Conservation (phyloP, 1,284 basidiomycete genomes). For the Ustanciosporium gigantosporum region DNA sequence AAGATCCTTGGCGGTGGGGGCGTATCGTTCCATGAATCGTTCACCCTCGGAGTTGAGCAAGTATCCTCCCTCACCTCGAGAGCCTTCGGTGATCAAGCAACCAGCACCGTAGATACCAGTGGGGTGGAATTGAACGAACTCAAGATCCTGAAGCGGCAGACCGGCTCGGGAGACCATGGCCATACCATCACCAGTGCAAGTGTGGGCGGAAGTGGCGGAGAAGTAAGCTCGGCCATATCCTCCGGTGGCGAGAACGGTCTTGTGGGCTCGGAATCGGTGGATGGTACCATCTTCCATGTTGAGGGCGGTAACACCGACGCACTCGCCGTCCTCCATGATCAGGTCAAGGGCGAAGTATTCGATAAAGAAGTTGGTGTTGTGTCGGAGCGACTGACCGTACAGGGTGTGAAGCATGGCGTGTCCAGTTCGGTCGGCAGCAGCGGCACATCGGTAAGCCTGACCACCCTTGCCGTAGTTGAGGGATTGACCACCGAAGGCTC, state of each 20-base stretch:
- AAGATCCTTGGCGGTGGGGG: constrained; percentile 98
- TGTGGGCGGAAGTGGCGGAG: constrained; percentile 97
- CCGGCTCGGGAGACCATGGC: constrained; percentile 98
- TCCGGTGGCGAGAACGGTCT: constrained; percentile 96
- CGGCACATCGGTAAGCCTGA: constrained; percentile 98
- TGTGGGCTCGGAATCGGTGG: constrained; percentile 96
- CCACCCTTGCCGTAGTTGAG: constrained; percentile 97
- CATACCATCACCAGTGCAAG: constrained; percentile 98
- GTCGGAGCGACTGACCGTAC: constrained; percentile 96
- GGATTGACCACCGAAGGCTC: constrained; percentile 98
- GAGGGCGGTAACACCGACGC: constrained; percentile 97
- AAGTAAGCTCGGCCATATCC: constrained; percentile 99
- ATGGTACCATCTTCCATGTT: constrained; percentile 99
- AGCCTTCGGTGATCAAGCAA: constrained; percentile 98
- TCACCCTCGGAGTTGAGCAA: constrained; percentile 98
- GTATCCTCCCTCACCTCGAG: constrained; percentile 98
- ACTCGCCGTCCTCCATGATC: constrained; percentile 98
- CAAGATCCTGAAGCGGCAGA: constrained; percentile 92
- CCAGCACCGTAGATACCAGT: constrained; percentile 99
- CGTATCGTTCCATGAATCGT: constrained; percentile 99
- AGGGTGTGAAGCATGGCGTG: constrained; percentile 98
- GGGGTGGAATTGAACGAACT: constrained; percentile 99
- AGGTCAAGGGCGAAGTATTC: constrained; percentile 96
- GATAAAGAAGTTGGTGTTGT: constrained; percentile 99
- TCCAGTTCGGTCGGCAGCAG: constrained; percentile 97